Base-by-base conservation (phyloP, 1,284 basidiomycete genomes). In the Malassezia pachydermatis region DNA sequence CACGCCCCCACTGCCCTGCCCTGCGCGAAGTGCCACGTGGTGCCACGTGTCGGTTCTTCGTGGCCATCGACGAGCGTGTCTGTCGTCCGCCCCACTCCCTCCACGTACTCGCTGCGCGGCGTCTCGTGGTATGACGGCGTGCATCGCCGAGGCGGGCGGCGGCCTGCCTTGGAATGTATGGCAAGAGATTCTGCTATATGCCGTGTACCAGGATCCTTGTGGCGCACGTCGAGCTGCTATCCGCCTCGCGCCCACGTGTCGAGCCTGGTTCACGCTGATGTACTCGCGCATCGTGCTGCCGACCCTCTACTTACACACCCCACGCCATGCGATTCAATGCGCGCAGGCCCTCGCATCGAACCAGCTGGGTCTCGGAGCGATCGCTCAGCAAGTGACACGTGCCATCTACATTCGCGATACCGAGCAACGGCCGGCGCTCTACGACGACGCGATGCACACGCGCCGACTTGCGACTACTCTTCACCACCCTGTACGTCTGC, bases 191-290 rank as follows among this genome's bases (percentile, higher is more conserved):
- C 37, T 37, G 30, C 11, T 47, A 10, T 5, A 17, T 17, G 37
- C 33, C 6, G 45, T 19, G 2, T 28, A 16, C 9, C 2, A 14
- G 7, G 45, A 40, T 7, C 14, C 20, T 10, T 20, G 20, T 3
- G 14, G 40, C 14, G 35, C 27, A 8, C 45, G 45, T 6, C 5
- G 16, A 6, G 30, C 10, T 2, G 45, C 45, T 10, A 6, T 5
- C n/a, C 37, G 45, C 29, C 32, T 47, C 37, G 27, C 45, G 16
- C 28, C 14, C 20, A 40, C 37, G 19, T 47, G 45, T 23, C 36
- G 45, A 9, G 45, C 45, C 7, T 47, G 45, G 45, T 33, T 30
- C 23, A 29, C 25, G 8, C 16, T 19, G 8, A 11, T 47, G 28
- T 47, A 23, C n/a, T 20, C 36, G 9, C 27, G 32, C 16, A 16